phyloP scores from a whole-genome alignment of 179 eudicot species.

The Actinidia arguta region DNA sequence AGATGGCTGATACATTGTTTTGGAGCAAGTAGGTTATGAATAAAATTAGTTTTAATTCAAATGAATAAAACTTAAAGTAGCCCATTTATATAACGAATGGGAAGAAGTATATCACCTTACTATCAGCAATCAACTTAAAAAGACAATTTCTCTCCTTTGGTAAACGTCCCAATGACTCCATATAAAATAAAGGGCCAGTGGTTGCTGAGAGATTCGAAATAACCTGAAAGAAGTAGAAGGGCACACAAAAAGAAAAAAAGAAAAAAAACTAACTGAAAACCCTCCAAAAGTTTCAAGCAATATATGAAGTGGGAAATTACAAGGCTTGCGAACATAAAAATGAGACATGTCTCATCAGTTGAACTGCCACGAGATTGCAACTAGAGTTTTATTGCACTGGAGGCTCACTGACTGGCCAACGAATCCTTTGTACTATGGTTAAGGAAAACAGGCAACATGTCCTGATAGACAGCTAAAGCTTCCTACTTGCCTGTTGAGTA shows the following conservation, averaged over 20 bases:
- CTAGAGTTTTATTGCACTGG: too few species aligned
- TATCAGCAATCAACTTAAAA: slow-evolving; percentile 62
- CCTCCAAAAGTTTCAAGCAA: not conserved
- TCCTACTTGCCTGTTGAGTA: too few species aligned
- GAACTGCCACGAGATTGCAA: too few species aligned
- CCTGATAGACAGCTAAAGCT: too few species aligned
- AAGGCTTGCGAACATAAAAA: not conserved
- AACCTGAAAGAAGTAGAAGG: slow-evolving; percentile 48
- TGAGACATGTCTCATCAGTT: not conserved
- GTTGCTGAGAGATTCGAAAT: slow-evolving; percentile 71
- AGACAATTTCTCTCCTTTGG: slow-evolving; percentile 70
- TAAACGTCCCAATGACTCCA: slow-evolving; percentile 78
- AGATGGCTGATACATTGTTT: not conserved
- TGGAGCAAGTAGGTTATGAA: not conserved
- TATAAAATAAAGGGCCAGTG: slow-evolving; percentile 55
- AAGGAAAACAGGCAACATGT: too few species aligned
- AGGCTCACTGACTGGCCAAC: too few species aligned
- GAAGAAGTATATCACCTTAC: slow-evolving; percentile 51
- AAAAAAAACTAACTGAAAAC: not conserved
- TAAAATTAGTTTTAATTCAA: not conserved
- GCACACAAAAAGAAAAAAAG: not conserved
- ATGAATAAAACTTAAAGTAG: not conserved
- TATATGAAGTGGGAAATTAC: not conserved
- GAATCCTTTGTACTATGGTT: too few species aligned
- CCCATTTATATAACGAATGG: too few species aligned